Percentiles rank a stretch among this genome's conserved stretches.
Conservation (phyloP, 1,284 basidiomycete species). For the Boletus smithii region DNA sequence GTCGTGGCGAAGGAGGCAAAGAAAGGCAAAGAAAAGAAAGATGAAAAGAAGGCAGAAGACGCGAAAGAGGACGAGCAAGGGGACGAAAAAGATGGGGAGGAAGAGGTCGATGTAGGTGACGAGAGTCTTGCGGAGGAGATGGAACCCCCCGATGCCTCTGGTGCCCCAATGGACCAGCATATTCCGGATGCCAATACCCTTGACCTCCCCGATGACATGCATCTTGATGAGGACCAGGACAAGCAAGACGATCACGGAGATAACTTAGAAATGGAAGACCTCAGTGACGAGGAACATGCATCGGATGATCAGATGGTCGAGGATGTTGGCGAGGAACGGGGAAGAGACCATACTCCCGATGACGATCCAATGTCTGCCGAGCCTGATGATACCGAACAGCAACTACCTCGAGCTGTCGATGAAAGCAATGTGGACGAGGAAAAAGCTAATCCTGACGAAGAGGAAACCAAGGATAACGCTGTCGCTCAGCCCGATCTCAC, state of each 20-base stretch:
- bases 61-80: constrained; percentile 37
- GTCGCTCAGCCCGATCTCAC: constrained; percentile 43
- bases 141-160: constrained; percentile 46
- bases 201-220: constrained; percentile 82
- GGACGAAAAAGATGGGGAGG: constrained; percentile 35
- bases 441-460: constrained; percentile 29
- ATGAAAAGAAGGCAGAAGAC: constrained; percentile 32
- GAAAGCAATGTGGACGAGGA: constrained; percentile 18
- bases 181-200: constrained; percentile 75
- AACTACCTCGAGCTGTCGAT: constrained; percentile 20
- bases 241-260: constrained; percentile 35
- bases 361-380: constrained; percentile 26
- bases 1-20: constrained; percentile 62
- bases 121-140: constrained; percentile 32
- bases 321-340: constrained; percentile 33
- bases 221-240: constrained; percentile 50
- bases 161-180: constrained; percentile 69
- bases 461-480: constrained; percentile 29
- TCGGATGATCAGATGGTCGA: constrained; percentile 41
- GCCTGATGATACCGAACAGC: constrained; percentile 14
- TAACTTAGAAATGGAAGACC: constrained; percentile 36
- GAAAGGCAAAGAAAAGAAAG: constrained; percentile 35
- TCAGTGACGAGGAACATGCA: constrained; percentile 40
- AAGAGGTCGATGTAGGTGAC: constrained; percentile 31
- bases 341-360: constrained; percentile 13